These are phyloP conservation scores for Avena insularis DNA, from an alignment of 176 grass and related monocot species.

Conservation along the genomic window DNA sequence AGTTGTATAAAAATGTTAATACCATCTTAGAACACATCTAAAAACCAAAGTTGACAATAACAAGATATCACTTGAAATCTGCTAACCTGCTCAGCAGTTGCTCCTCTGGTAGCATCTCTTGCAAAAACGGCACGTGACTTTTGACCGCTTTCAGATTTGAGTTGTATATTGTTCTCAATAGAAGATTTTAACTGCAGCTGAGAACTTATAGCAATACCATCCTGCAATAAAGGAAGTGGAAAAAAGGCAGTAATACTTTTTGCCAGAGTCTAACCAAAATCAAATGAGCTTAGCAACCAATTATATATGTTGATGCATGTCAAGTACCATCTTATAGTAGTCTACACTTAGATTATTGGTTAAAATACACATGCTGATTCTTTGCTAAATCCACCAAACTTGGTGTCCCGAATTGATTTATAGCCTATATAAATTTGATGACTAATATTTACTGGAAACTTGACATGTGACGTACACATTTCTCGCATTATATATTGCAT, in stretches of 20 bases:
- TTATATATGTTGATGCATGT: conserved; percentile 20
- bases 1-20: conserved; percentile 14
- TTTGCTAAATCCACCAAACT: conserved; percentile 8
- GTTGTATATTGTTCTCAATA: conserved; percentile 40
- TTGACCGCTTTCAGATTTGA: conserved; percentile 58
- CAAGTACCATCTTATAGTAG: conserved; percentile 21
- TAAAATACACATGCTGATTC: not conserved
- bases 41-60: conserved; percentile 16
- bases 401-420: not conserved
- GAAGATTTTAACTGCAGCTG: conserved; percentile 53
- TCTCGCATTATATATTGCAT: not conserved
- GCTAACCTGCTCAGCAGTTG: conserved; percentile 57
- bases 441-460: conserved; percentile 8
- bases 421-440: not conserved
- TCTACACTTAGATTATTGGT: conserved; percentile 4
- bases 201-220: conserved; percentile 53
- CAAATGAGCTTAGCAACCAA: conserved; percentile 14
- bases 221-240: conserved; percentile 51
- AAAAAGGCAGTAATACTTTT: conserved; percentile 15
- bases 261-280: conserved; percentile 17
- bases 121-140: conserved; percentile 74
- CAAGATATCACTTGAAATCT: conserved; percentile 40
- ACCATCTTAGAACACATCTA: conserved; percentile 19
- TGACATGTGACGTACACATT: not conserved
- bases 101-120: conserved; percentile 60